Conservation (phyloP, 371 early-diverging fungal species). For the Actinomortierella ambigua region DNA sequence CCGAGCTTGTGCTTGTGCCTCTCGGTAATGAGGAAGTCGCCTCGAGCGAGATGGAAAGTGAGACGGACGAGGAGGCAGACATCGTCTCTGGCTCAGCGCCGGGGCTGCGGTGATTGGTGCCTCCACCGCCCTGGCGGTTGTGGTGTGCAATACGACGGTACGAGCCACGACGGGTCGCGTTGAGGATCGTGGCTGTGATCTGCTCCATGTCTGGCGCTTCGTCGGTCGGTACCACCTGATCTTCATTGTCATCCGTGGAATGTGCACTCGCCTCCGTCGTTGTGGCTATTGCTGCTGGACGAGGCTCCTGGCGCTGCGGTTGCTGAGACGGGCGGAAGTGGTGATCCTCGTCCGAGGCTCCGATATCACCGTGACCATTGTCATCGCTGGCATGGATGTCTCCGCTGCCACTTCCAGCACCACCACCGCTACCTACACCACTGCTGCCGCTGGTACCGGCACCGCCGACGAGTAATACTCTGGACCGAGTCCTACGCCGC, state of each 20-base stretch:
- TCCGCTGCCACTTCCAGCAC: not conserved
- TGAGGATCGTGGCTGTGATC: slow-evolving; percentile 14
- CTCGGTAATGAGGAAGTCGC: too few species aligned
- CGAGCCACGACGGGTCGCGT: slow-evolving; percentile 13
- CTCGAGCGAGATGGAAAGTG: too few species aligned
- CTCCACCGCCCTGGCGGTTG: slow-evolving; percentile 16
- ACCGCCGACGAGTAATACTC: not conserved
- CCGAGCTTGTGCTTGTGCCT: too few species aligned
- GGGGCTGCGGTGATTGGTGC: slow-evolving; percentile 4
- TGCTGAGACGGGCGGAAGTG: too few species aligned
- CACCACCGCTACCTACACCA: not conserved
- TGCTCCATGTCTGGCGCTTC: slow-evolving; percentile 10
- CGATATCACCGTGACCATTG: too few species aligned
- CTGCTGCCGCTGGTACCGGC: not conserved
- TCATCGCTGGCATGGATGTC: too few species aligned
- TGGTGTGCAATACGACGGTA: slow-evolving; percentile 11
- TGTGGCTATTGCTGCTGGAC: not conserved
- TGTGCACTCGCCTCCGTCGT: not conserved
- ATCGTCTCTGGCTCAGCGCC: too few species aligned
- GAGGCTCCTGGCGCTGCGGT: too few species aligned
- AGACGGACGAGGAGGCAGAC: too few species aligned
- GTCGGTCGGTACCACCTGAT: not conserved
- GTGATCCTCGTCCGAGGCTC: too few species aligned
- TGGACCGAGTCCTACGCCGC: slow-evolving; percentile 1
- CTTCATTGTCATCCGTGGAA: not conserved